phyloP scores from a whole-genome alignment of 139 green algal genomes.

The Tetratostichococcus sp. region DNA sequence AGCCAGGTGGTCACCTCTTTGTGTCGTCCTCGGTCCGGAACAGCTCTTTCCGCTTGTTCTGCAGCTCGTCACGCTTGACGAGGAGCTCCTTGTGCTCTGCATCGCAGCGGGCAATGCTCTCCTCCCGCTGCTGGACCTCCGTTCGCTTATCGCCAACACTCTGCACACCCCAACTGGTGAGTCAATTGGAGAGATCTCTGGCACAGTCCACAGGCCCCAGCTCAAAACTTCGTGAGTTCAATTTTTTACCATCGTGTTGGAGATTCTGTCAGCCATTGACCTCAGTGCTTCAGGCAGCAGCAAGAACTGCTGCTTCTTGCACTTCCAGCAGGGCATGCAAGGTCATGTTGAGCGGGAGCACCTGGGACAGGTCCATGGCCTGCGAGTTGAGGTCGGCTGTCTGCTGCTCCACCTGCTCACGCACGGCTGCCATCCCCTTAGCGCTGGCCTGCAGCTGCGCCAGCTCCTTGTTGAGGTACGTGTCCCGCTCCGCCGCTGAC shows the following conservation, averaged over 20 bases:
- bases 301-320: no score
- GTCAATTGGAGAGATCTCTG: not conserved
- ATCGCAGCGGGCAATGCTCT: slow-evolving; percentile 12
- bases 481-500: slow-evolving; percentile 67
- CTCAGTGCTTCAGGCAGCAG: no score
- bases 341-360: not conserved
- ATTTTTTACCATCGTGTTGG: no score
- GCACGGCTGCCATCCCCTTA: slow-evolving; percentile 20
- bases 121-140: slow-evolving; percentile 20
- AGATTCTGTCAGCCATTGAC: no score
- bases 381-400: slow-evolving; percentile 1
- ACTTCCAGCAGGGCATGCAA: no score
- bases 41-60: slow-evolving; percentile 51
- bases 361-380: slow-evolving; percentile 35
- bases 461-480: slow-evolving; percentile 60
- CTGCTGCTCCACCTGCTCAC: slow-evolving; percentile 12
- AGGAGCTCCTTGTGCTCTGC: slow-evolving; percentile 14
- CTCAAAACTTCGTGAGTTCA: no score
- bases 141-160: slow-evolving; percentile 20
- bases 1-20: slow-evolving; percentile 9
- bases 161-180: not conserved
- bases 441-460: slow-evolving; percentile 22
- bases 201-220: no score
- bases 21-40: slow-evolving; percentile 45
- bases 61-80: slow-evolving; percentile 15